Conservation (phyloP, 441 rosid species). For the Pelargonium fulgidum region DNA sequence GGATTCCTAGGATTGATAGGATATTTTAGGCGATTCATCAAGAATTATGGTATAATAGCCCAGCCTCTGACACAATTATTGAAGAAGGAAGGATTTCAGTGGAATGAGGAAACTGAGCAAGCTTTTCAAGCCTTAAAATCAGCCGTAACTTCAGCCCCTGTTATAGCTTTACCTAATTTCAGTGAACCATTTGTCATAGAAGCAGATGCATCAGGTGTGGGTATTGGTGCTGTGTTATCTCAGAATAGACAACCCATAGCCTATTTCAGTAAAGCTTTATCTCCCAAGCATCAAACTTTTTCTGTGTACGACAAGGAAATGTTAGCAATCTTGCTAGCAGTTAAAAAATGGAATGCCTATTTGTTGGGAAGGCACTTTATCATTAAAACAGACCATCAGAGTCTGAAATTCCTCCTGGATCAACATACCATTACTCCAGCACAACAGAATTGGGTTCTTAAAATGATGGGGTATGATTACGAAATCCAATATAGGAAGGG, state of each 20-base stretch:
- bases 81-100: neutral
- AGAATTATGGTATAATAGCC: neutral
- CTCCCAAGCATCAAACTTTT: neutral
- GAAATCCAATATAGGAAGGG: neutral
- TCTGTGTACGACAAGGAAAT: neutral
- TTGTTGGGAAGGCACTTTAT: neutral
- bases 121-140: neutral
- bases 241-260: neutral
- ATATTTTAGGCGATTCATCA: neutral
- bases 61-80: neutral
- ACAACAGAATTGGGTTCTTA: neutral
- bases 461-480: neutral
- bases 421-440: neutral
- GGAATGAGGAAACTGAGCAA: neutral
- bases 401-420: neutral
- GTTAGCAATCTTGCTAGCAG: neutral
- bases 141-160: neutral
- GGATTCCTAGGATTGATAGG: neutral
- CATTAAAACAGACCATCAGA: neutral
- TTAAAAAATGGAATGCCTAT: neutral
- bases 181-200: neutral
- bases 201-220: neutral
- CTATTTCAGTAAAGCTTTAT: neutral
- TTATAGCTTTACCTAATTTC: neutral
- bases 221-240: neutral